A percentile compares a stretch with the other conserved stretches of the same genome.
These are phyloP conservation scores for Ophiosphaerella herpotricha DNA, from an alignment of 2,329 filamentous ascomycete genomes.

Conservation along the genomic window DNA sequence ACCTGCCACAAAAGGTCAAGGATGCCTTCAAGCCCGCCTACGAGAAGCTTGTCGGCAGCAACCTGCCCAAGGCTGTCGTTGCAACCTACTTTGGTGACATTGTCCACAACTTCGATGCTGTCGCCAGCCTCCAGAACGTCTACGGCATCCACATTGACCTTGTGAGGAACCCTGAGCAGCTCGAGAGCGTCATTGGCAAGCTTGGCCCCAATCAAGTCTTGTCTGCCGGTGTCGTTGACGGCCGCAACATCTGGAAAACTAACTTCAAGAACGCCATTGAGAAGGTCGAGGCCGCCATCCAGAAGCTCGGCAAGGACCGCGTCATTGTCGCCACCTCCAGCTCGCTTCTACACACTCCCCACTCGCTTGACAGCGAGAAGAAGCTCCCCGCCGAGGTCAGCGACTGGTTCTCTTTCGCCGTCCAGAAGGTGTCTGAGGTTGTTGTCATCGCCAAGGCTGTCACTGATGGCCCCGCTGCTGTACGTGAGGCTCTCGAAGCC, in stretches of 20 bases:
- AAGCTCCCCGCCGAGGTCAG: slow-evolving; percentile 90
- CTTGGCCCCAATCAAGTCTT: slow-evolving; percentile 88
- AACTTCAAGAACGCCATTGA: slow-evolving; percentile 97
- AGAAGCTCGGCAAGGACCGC: slow-evolving; percentile 96
- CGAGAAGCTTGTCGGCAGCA: slow-evolving; percentile 80
- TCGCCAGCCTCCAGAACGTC: slow-evolving; percentile 73
- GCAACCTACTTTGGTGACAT: slow-evolving; percentile 99
- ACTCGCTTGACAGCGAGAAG: slow-evolving; percentile 98
- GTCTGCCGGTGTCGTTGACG: slow-evolving; percentile 95
- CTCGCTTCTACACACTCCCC: slow-evolving; percentile 97
- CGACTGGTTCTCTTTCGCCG: slow-evolving; percentile 98
- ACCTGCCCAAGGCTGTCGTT: slow-evolving; percentile 85
- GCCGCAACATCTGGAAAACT: slow-evolving; percentile 99
- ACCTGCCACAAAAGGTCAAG: slow-evolving; percentile 88
- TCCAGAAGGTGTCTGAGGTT: slow-evolving; percentile 90
- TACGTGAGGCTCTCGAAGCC: slow-evolving; percentile 87
- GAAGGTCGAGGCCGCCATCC: slow-evolving; percentile 83
- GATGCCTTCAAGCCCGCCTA: slow-evolving; percentile 97
- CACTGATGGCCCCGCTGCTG: slow-evolving; percentile 85
- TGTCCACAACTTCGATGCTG: slow-evolving; percentile 94
- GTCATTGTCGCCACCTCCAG: slow-evolving; percentile 96
- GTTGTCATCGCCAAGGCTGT: slow-evolving; percentile 95
- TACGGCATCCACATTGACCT: slow-evolving; percentile 93
- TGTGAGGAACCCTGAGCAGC: slow-evolving; percentile 97
- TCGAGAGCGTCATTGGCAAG: slow-evolving; percentile 79